Base-by-base conservation (phyloP, 2,329 filamentous ascomycete species). In the Biscogniauxia mediterranea region DNA sequence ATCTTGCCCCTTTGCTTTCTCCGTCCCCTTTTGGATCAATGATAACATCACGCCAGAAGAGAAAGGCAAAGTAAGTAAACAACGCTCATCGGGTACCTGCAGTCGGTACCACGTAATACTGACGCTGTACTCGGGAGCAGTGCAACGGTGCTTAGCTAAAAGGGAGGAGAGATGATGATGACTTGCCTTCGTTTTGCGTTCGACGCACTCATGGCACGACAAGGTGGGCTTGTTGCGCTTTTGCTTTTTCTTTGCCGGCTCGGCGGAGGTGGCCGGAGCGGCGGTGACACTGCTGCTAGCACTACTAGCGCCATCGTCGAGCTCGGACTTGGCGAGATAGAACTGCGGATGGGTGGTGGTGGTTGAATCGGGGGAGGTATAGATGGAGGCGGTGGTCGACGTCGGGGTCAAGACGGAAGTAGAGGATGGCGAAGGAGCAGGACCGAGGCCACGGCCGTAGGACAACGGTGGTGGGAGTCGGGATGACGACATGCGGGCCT, bases 141-240 rank as follows among this genome's bases (percentile, higher is more conserved):
- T 52, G 60, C 32, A 52, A 59, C 58, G 50, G 56, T 46, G 55
- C 60, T 55, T 55, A 61, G 56, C 32, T 56, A 23, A 38, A n/a
- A 15, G 52, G 25, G 46, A n/a, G 42, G 2, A 11, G 20, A 5
- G 25, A 54, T 9, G 23, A 1, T 19, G 25, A 13, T 17, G 25
- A 76, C 83, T 66, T 73, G 89, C 89, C 82, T 92, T 93, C 23
- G 90, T 93, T 78, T 93, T 93, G 67, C 90, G 82, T 76, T 92
- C 89, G 21, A 93, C 91, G 71, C 91, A 94, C 73, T 92, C 89
- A 64, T 88, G 84, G 70, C 91, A 93, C 55, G 89, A 92, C 64
- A 93, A 73, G 1, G 90, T 93, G 3, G 91, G 91, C 75, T 94
- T 94, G 77, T 94, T 94, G 54, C 91, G 85, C 79, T 90, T 93